Base-by-base conservation (phyloP, 2,329 filamentous ascomycete genomes). In the Colletotrichum chrysophilum region DNA sequence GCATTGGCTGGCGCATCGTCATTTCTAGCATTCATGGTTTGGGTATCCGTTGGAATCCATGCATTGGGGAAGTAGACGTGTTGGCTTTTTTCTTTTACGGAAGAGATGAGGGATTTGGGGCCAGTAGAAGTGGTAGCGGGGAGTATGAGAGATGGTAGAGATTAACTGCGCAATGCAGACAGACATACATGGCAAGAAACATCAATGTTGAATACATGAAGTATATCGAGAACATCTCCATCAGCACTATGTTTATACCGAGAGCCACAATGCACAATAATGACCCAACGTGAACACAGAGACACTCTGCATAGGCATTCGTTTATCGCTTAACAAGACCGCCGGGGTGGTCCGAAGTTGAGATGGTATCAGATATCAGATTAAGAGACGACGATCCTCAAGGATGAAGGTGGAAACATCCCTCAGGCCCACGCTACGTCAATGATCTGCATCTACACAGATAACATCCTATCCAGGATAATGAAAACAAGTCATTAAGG, bases 1-100 rank as follows among this genome's bases (percentile, higher is more conserved):
- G 72, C 69, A 75, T 75, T 21, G 55, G 55, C 4, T 24, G 62
- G 72, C 61, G 72, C 26, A 74, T 24, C n/a, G 9, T 66, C 34
- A n/a, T 74, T 26, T 67, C 14, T 67, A 56, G 66, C 71, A 65
- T 70, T 28, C 13, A 32, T n/a, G 30, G 28, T 36, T 34, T 30
- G 28, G 62, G 43, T 58, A 60, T 26, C 18, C 48, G 32, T 60
- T 52, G 26, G 66, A 28, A n/a, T 18, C 38, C 52, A 26, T 52
- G 24, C 21, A 28, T 38, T 4, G 62, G 4, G 16, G 0, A 2
- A 32, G 32, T 43, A 26, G 32, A 65, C 21, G 34, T 34, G 34
- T 43, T 24, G 43, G 5, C n/a, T 21, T 6, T 6, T n/a, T 21
- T 21, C 5, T 21, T 21, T n/a, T 13, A 21, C 7, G 43, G 6